Base-by-base conservation (phyloP, 495 filamentous ascomycete species). In the Xylaria castorea region DNA sequence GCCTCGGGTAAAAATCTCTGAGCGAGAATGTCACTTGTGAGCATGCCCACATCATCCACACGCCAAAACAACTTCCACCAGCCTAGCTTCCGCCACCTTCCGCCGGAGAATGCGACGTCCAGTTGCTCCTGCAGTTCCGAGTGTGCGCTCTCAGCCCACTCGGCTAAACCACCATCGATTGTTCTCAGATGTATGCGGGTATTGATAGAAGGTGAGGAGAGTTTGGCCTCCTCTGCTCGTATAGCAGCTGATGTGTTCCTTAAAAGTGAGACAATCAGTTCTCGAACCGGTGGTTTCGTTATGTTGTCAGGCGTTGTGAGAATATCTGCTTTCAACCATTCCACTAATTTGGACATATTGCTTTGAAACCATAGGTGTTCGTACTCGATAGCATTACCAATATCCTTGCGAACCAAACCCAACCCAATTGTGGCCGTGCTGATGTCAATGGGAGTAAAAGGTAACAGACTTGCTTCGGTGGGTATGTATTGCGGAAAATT, bases 31-130 rank as follows among this genome's bases (percentile, higher is more conserved):
- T 97, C 92, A 3, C 90, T 89, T 1, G 92, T 88, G 60, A 96
- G 89, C 86, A 93, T 91, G 38, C 87, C 86, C 50, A 99, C 94
- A 75, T 98, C 95, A 79, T 98, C 96, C 58, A 93, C 93, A 16
- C 92, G 91, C 94, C 94, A 98, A 77, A 97, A 91, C 16, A 99
- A 89, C 78, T 97, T 97, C 93, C 93, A 98, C 96, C 95, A 99
- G 12, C 88, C 86, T 1, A 97, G 84, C 22, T 89, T 91, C 3
- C 86, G 85, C 95, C 95, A 98, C 34, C 87, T 81, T 50, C 82
- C 84, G 48, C 89, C 89, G 16, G 87, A 79, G 75, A 97, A 95
- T 5, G 92, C 94, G 42, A 84, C 79, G 68, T 94, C 91, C 1
- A 98, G 89, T 42, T 92, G 87, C 72, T 91, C 85, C 62, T 92